Percentiles rank a stretch among this genome's conserved stretches.
phyloP scores from a whole-genome alignment of 441 rosid genomes.

The Raphanus hybrid region DNA sequence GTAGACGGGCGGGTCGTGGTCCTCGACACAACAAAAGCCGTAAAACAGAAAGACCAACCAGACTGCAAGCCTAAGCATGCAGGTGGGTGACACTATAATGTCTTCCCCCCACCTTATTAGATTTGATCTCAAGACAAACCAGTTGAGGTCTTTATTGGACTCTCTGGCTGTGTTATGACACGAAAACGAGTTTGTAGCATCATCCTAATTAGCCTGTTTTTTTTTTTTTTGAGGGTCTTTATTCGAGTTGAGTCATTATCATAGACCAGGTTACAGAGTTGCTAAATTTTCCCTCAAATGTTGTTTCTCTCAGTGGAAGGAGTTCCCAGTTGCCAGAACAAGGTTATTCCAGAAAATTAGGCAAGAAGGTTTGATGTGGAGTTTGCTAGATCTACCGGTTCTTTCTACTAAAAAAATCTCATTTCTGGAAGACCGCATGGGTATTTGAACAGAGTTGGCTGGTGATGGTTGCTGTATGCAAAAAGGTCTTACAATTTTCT shows the following conservation, averaged over 20 bases:
- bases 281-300: not conserved
- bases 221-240: not conserved
- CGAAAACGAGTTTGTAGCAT: not conserved
- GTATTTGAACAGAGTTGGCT: no score
- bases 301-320: constrained; percentile 25
- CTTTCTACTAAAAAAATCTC: no score
- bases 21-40: constrained; percentile 22
- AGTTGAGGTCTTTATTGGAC: no score
- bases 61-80: constrained; percentile 15
- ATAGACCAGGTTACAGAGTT: not conserved
- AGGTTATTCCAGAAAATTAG: not conserved
- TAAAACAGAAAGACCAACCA: constrained; percentile 16
- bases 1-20: constrained; percentile 42
- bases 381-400: no score
- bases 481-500: no score
- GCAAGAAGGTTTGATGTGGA: not conserved
- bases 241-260: not conserved
- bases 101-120: constrained; percentile 2
- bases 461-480: no score
- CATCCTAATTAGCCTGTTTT: not conserved
- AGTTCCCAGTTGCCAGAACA: not conserved
- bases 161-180: no score
- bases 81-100: constrained; percentile 16
- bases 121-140: not conserved
- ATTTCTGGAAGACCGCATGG: no score